Evolutionary conservation across 2,329 filamentous ascomycete species (phyloP).

Genomic region (Aspergillus hiratsukae): DNA sequence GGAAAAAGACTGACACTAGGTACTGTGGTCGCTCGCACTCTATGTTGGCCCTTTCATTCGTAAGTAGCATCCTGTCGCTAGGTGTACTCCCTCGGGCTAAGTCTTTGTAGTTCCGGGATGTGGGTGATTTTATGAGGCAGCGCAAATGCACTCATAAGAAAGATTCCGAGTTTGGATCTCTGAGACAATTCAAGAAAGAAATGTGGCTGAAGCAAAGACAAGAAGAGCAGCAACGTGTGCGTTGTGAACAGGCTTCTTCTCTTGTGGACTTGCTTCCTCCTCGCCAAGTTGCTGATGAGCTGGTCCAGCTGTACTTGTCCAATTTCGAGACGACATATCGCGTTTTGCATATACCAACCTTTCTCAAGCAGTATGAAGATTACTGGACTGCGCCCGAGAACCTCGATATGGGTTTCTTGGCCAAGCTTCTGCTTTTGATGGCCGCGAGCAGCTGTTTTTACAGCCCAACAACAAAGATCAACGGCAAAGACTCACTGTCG

Average conservation of each 20-base stretch:
- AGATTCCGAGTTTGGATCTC: conserved; percentile 20
- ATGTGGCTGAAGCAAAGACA: conserved; percentile 25
- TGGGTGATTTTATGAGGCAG: conserved; percentile 22
- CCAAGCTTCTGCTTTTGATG: conserved; percentile 35
- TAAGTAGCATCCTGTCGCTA: conserved; percentile 13
- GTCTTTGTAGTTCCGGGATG: conserved; percentile 25
- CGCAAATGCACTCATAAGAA: conserved; percentile 15
- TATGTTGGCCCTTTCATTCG: conserved; percentile 28
- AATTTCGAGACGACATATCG: conserved; percentile 55
- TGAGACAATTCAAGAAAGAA: conserved; percentile 28
- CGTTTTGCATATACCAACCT: conserved; percentile 55
- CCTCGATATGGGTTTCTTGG: conserved; percentile 46
- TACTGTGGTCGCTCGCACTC: conserved; percentile 31
- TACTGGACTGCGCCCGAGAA: conserved; percentile 47
- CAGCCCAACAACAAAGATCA: conserved; percentile 14
- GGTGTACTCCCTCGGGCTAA: not conserved
- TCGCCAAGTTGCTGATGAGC: conserved; percentile 43
- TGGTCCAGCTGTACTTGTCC: conserved; percentile 53
- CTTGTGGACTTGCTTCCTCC: conserved; percentile 43
- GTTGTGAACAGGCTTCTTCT: conserved; percentile 25
- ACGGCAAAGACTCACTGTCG: conserved; percentile 39
- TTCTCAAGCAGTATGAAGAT: conserved; percentile 52
- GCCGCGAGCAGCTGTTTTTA: conserved; percentile 45
- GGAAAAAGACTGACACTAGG: conserved; percentile 26
- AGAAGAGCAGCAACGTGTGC: conserved; percentile 27